A percentile compares a stretch with the other conserved stretches of the same genome.
Evolutionary conservation across 345 rosid genomes (phyloP).

Genomic region (Ricinus communis): DNA sequence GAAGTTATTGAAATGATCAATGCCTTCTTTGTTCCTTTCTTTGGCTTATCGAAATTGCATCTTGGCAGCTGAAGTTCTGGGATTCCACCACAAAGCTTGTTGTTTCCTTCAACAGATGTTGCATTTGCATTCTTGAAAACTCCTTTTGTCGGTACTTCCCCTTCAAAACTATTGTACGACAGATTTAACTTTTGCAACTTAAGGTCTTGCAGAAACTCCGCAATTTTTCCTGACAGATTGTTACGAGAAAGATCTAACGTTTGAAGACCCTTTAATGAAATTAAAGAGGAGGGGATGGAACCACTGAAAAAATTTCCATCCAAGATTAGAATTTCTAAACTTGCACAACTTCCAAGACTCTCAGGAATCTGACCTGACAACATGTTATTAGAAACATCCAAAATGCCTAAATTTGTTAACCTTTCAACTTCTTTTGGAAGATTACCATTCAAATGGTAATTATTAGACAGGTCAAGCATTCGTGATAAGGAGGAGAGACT

Average conservation of each 20-base stretch:
- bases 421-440: constrained; percentile 6
- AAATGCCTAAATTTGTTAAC: background rate
- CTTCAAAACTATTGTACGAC: background rate
- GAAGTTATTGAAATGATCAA: background rate
- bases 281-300: constrained; percentile 3
- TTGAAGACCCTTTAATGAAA: background rate
- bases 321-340: constrained; percentile 1
- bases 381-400: constrained; percentile 4
- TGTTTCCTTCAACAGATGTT: background rate
- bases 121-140: background rate
- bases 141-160: background rate
- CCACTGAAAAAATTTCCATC: background rate
- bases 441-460: background rate
- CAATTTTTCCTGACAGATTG: constrained; percentile 1
- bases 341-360: constrained; percentile 4
- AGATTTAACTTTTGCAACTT: background rate
- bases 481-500: background rate
- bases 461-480: background rate
- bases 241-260: constrained; percentile 2
- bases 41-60: background rate
- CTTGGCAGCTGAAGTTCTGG: background rate
- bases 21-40: background rate
- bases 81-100: background rate
- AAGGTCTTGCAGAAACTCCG: background rate
- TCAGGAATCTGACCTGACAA: constrained; percentile 17